These are phyloP conservation scores for Ophiocordyceps robertsii DNA, from an alignment of 2,329 filamentous ascomycete genomes.

Conservation along the genomic window DNA sequence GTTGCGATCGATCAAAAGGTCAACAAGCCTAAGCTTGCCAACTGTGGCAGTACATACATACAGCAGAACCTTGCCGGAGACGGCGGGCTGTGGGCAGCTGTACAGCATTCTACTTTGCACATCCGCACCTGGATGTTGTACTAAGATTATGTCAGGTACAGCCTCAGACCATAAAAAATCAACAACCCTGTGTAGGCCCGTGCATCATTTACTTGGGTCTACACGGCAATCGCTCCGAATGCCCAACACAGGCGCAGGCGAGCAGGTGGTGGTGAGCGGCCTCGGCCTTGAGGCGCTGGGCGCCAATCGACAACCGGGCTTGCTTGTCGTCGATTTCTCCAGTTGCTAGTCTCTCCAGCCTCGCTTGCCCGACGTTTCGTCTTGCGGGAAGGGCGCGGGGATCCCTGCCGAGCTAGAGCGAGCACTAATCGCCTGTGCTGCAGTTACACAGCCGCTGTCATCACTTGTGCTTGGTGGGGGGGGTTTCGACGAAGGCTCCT, in stretches of 20 bases:
- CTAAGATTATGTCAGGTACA: not conserved
- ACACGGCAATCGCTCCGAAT: not conserved
- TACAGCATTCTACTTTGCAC: too few relatives aligned
- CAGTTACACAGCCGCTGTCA: not conserved
- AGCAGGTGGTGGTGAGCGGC: too few relatives aligned
- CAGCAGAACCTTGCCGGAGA: not conserved
- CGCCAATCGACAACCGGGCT: not conserved
- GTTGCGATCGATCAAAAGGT: not conserved
- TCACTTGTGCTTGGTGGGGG: not conserved
- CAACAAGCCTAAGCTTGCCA: not conserved
- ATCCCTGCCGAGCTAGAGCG: conserved; percentile 1
- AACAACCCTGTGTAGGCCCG: not conserved
- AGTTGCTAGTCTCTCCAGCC: not conserved
- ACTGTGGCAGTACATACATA: not conserved
- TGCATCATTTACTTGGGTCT: not conserved
- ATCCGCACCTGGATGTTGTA: not conserved
- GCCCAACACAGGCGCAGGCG: not conserved
- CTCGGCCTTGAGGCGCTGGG: not conserved
- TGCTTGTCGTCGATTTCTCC: not conserved
- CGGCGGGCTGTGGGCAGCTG: too few relatives aligned
- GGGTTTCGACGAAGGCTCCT: too few relatives aligned
- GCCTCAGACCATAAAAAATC: not conserved
- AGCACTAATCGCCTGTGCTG: not conserved
- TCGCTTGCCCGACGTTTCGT: not conserved
- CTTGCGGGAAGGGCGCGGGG: not conserved